phyloP scores from a whole-genome alignment of 805 yeast species.

The Clavispora phyllophila region DNA sequence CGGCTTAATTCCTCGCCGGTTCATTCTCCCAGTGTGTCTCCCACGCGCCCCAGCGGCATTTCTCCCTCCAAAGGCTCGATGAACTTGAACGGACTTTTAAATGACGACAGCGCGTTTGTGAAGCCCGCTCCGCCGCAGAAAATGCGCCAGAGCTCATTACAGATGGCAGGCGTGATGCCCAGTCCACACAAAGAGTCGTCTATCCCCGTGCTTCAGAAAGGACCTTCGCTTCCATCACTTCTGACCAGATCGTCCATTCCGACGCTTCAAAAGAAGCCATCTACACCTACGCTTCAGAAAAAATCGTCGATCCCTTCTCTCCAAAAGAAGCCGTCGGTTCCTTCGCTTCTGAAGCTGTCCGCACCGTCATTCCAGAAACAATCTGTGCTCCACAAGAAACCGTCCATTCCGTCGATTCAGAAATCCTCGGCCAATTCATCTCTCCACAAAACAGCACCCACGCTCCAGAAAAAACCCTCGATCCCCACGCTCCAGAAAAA shows the following conservation, averaged over 20 bases:
- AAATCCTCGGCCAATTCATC: conserved; percentile 2
- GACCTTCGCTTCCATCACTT: conserved; percentile 14
- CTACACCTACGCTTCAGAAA: conserved; percentile 3
- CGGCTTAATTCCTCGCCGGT: conserved; percentile 1
- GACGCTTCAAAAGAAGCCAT: conserved; percentile 7
- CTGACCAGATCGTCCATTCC: conserved; percentile 1
- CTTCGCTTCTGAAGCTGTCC: conserved; percentile 10
- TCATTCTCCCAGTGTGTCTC: conserved; percentile 5
- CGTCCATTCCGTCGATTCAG: conserved; percentile 7
- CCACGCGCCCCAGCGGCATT: conserved; percentile 16
- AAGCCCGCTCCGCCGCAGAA: conserved; percentile 23
- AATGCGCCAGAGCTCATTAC: conserved; percentile 26
- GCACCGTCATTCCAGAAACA: conserved; percentile 10
- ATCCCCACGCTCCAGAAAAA: conserved; percentile 11
- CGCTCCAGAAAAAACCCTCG: conserved; percentile 14
- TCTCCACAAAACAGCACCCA: neutral
- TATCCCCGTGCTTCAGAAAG: conserved; percentile 6
- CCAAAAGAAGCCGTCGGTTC: conserved; percentile 9
- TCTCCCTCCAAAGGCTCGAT: conserved; percentile 39
- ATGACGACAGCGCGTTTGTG: conserved; percentile 16
- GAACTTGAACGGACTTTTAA: conserved; percentile 30
- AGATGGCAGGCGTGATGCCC: conserved; percentile 29
- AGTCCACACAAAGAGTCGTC: neutral
- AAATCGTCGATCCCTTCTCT: neutral
- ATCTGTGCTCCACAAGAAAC: conserved; percentile 15